Conservation (phyloP, 768 basidiomycete species). For the Lentinula sp. region DNA sequence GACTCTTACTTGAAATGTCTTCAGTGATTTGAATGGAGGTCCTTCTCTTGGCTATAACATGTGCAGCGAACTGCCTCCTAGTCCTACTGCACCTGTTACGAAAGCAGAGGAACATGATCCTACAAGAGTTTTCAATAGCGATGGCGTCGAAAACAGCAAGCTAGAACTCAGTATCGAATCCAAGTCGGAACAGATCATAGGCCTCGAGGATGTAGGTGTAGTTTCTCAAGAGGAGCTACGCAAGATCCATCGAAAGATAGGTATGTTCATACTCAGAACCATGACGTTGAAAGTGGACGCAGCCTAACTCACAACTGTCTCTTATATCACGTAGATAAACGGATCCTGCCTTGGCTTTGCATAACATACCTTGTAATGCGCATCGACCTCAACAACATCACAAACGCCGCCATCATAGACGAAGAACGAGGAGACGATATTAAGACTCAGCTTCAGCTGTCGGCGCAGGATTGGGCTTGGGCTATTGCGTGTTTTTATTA, state of each 20-base stretch:
- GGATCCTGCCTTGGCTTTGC: constrained; percentile 12
- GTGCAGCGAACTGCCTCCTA: not conserved
- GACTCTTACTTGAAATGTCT: not conserved
- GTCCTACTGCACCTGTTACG: not conserved
- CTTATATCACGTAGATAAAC: not conserved
- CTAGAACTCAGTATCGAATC: not conserved
- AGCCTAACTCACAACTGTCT: too few species aligned
- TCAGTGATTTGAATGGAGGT: too few species aligned
- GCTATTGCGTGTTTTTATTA: constrained; percentile 17
- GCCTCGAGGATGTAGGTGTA: not conserved
- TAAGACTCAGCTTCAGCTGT: constrained; percentile 12
- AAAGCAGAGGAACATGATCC: not conserved
- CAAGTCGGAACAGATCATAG: not conserved
- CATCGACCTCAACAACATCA: constrained; percentile 15
- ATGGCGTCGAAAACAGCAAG: not conserved
- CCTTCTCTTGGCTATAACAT: not conserved
- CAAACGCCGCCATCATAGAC: constrained; percentile 17
- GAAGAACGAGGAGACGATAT: constrained; percentile 14
- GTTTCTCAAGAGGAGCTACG: constrained; percentile 1
- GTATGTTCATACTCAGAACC: constrained; percentile 6
- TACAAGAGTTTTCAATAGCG: not conserved
- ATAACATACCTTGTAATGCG: constrained; percentile 16
- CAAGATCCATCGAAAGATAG: constrained; percentile 7
- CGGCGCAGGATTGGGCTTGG: constrained; percentile 18
- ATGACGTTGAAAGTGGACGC: too few species aligned